Percentiles rank a stretch among this genome's conserved stretches.
phyloP scores from a whole-genome alignment of 192 early-diverging fungal species.

The Backusella westeae region DNA sequence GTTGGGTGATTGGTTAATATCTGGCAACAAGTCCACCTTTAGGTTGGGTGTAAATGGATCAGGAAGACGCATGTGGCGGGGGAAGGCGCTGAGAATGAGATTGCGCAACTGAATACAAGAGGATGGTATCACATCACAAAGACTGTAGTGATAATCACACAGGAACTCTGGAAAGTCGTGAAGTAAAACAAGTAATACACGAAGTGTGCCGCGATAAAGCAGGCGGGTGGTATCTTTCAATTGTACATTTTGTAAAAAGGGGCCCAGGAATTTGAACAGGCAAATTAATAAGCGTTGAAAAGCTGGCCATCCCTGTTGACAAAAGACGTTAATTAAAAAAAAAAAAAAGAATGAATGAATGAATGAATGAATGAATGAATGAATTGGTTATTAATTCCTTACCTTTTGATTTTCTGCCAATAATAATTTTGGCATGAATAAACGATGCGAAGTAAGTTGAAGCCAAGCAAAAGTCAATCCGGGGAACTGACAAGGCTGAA shows the following conservation, averaged over 20 bases:
- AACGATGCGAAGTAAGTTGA: constrained; percentile 88
- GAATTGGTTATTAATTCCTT: not conserved
- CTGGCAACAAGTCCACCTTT: constrained; percentile 87
- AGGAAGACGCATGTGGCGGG: constrained; percentile 90
- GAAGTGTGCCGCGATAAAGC: constrained; percentile 87
- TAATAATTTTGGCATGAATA: constrained; percentile 88
- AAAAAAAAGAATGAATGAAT: not conserved
- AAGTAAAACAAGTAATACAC: constrained; percentile 87
- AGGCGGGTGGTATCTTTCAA: constrained; percentile 72
- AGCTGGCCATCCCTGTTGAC: constrained; percentile 73
- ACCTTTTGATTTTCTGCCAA: constrained; percentile 65
- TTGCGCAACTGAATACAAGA: constrained; percentile 95
- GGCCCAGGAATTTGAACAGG: constrained; percentile 85
- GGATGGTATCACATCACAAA: constrained; percentile 90
- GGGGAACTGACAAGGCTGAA: constrained; percentile 85
- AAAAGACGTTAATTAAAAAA: not conserved
- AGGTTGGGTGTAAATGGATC: constrained; percentile 97
- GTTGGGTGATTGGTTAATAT: constrained; percentile 81
- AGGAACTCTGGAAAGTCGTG: constrained; percentile 99
- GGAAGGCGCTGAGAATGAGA: constrained; percentile 95
- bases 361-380: not conserved
- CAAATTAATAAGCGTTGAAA: constrained; percentile 82
- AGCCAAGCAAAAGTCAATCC: constrained; percentile 96
- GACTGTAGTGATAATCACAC: constrained; percentile 85
- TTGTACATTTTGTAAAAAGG: constrained; percentile 73